Conservation (phyloP, 2,329 filamentous ascomycete genomes). For the Phoma sp. region DNA sequence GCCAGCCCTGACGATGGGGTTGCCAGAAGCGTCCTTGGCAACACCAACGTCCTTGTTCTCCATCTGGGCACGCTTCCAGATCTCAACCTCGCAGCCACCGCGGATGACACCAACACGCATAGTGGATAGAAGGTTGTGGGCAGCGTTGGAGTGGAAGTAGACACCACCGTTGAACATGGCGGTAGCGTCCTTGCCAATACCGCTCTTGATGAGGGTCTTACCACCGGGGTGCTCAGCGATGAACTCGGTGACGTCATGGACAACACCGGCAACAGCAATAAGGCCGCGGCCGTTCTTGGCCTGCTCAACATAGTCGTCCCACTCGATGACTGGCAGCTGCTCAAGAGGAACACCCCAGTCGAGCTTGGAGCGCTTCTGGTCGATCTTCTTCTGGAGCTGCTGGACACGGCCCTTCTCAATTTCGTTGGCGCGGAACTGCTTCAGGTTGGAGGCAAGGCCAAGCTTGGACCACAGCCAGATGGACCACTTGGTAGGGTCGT, state of each 20-base stretch:
- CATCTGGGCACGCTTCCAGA: constrained; percentile 52
- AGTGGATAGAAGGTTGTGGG: constrained; percentile 52
- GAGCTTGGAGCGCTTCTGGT: constrained; percentile 52
- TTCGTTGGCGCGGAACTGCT: constrained; percentile 54
- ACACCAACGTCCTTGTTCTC: constrained; percentile 75
- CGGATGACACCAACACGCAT: constrained; percentile 54
- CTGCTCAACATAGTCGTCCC: constrained; percentile 54
- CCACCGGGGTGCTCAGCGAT: constrained; percentile 53
- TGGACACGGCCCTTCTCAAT: constrained; percentile 54
- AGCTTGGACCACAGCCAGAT: constrained; percentile 54
- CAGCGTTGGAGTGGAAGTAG: constrained; percentile 52
- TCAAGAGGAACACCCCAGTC: constrained; percentile 54
- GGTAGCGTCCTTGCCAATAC: constrained; percentile 52
- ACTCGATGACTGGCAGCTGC: constrained; percentile 53
- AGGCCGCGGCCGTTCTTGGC: constrained; percentile 51
- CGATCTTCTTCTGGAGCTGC: constrained; percentile 54
- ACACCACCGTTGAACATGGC: constrained; percentile 55
- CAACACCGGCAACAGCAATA: constrained; percentile 51
- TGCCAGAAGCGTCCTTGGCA: constrained; percentile 79
- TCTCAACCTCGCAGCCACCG: constrained; percentile 52
- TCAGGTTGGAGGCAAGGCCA: constrained; percentile 52
- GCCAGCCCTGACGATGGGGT: constrained; percentile 85
- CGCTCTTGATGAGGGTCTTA: constrained; percentile 51
- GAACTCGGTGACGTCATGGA: constrained; percentile 53
- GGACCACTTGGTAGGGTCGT: constrained; percentile 55